Evolutionary conservation across 2,329 filamentous ascomycete genomes (phyloP), one percentile per base, ranked within the genome.

Genomic region (Colletotrichum aenigma): DNA sequence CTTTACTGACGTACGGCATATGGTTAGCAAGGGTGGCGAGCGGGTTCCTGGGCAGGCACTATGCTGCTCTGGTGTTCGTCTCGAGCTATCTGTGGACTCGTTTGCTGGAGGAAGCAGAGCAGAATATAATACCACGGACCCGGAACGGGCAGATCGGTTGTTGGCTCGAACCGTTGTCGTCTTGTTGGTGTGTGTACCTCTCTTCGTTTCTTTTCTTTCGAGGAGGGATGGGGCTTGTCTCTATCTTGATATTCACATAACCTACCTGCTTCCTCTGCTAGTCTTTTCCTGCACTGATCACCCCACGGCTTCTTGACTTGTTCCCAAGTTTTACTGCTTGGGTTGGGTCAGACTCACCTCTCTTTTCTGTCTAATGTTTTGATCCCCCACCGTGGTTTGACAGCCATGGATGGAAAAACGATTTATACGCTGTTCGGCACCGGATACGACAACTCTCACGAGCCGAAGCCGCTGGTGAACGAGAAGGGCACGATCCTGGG

Each of bases 401-500:
- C 16, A 36, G 36, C 73, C 64, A 75, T 75, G 73, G 73, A 75
- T n/a, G 73, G 73, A 36, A 43, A 13, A 9, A 68, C 64, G 6
- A 68, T 75, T 6, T 18, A 68, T 7, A 48, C 13, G 16, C 26
- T 70, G 36, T 66, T 75, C 12, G 74, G 74, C 12, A 62, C 58
- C 5, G 55, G 55, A 24, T 24, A 61, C 36, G 74, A 76, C n/a
- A 76, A 76, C 74, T 75, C 71, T 3, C 38, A 78, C 72, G 82
- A 84, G 70, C 79, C 82, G 13, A 77, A 79, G 74, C 81, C 82
- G 8, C 21, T 78, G 55, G 77, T 81, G 28, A 84, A 84, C 76
- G 78, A 69, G 66, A 77, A 70, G 9, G 76, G 76, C 52, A 81
- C 80, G 24, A 80, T 84, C 21, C 74, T 81, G 48, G 82, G 81